Evolutionary conservation across 306 rosid species (phyloP).

Genomic region (Vicia sativa): DNA sequence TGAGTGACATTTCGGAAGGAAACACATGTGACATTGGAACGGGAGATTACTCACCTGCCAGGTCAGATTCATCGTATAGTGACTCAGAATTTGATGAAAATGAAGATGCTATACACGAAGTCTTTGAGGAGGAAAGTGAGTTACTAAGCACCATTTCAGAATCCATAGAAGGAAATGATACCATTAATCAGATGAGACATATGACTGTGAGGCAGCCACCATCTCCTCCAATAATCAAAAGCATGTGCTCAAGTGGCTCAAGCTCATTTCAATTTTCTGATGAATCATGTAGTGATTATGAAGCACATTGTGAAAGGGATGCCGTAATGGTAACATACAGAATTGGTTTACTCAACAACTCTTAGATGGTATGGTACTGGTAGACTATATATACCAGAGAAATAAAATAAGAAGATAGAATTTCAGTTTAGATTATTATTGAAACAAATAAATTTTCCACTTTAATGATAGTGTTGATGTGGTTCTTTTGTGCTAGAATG

Average conservation of each 20-base stretch:
- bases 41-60: slow-evolving; percentile 49
- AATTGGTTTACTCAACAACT: slow-evolving; percentile 12
- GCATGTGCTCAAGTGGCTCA: slow-evolving; percentile 37
- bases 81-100: slow-evolving; percentile 37
- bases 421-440: slow-evolving; percentile 11
- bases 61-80: slow-evolving; percentile 50
- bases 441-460: slow-evolving; percentile 33
- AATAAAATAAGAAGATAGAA: slow-evolving; percentile 23
- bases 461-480: slow-evolving; percentile 33
- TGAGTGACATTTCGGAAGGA: slow-evolving; percentile 48
- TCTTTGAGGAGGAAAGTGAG: slow-evolving; percentile 33
- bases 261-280: slow-evolving; percentile 21
- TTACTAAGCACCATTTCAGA: slow-evolving; percentile 24
- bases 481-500: slow-evolving; percentile 19
- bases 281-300: slow-evolving; percentile 28
- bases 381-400: not conserved
- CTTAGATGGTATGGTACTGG: slow-evolving; percentile 26
- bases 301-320: slow-evolving; percentile 18
- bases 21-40: slow-evolving; percentile 35
- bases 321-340: slow-evolving; percentile 8
- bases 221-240: slow-evolving; percentile 52
- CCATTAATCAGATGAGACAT: not conserved
- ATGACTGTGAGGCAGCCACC: slow-evolving; percentile 40
- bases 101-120: slow-evolving; percentile 30
- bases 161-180: not conserved